phyloP scores from a whole-genome alignment of 2,329 filamentous ascomycete species.

The Escovopsis sp. region DNA sequence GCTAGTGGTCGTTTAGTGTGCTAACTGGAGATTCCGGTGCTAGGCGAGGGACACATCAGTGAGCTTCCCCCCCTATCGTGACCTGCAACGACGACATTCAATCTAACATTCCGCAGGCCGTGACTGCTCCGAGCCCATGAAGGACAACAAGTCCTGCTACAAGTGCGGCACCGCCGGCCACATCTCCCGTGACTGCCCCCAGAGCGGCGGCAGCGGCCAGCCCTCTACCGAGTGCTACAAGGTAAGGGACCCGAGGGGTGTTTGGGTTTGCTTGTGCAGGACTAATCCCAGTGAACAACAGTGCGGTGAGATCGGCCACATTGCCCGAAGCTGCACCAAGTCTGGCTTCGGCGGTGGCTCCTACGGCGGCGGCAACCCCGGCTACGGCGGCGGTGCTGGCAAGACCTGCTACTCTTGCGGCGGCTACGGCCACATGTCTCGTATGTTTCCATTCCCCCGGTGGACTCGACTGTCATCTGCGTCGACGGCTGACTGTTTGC shows the following conservation, averaged over 20 bases:
- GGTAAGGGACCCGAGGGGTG: constrained; percentile 19
- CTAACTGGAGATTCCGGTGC: constrained; percentile 10
- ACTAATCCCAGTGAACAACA: constrained; percentile 14
- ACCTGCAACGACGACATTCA: not conserved
- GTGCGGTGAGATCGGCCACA: constrained; percentile 93
- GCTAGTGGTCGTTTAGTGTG: not conserved
- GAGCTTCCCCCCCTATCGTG: constrained; percentile 21
- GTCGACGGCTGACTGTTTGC: constrained; percentile 9
- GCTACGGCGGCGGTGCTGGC: constrained; percentile 38
- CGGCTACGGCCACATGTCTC: constrained; percentile 91
- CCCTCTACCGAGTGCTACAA: constrained; percentile 76
- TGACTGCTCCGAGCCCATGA: constrained; percentile 78
- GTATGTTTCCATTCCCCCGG: constrained; percentile 28
- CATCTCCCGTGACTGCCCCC: constrained; percentile 76
- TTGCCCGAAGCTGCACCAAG: constrained; percentile 79
- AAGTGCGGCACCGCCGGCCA: constrained; percentile 73
- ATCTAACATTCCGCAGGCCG: constrained; percentile 43
- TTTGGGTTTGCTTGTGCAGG: not conserved
- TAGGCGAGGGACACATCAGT: constrained; percentile 63
- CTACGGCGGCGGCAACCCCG: constrained; percentile 26
- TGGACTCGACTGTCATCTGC: too few species aligned
- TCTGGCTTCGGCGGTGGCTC: constrained; percentile 37
- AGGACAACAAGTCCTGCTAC: constrained; percentile 71
- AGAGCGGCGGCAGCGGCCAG: constrained; percentile 32
- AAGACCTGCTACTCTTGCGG: constrained; percentile 98